phyloP scores from a whole-genome alignment of 2,329 filamentous ascomycete genomes.

The Sphaerulina vaccinii region DNA sequence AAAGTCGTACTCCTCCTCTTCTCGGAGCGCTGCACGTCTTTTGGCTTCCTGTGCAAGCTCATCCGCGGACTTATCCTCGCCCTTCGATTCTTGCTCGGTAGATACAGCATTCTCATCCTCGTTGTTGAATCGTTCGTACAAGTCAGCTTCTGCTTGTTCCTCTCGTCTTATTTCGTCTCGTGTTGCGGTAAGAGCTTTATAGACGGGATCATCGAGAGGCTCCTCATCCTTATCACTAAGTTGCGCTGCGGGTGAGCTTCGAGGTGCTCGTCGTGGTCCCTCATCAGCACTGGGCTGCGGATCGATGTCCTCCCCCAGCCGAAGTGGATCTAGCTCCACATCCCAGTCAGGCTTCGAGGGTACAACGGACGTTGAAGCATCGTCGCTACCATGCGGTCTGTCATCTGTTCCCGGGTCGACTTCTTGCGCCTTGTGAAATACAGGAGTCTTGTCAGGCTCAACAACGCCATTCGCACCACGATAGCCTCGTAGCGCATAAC shows the following conservation, averaged over 20 bases:
- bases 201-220: slow-evolving; percentile 8
- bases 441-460: neutral
- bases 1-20: slow-evolving; percentile 20
- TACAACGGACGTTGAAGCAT: neutral
- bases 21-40: neutral
- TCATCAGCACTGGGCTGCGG: neutral
- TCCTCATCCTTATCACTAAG: too few species aligned
- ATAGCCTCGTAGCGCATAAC: slow-evolving; percentile 12
- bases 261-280: too few species aligned
- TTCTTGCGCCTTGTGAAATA: neutral
- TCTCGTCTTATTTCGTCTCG: slow-evolving; percentile 7
- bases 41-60: neutral
- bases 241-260: too few species aligned
- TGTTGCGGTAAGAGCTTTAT: slow-evolving; percentile 7
- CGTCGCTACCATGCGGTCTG: neutral
- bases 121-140: neutral
- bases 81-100: neutral
- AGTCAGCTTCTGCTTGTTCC: slow-evolving; percentile 10
- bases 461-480: slow-evolving; percentile 1
- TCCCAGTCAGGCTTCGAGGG: neutral
- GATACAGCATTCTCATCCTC: neutral
- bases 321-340: neutral
- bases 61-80: neutral
- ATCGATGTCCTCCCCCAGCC: neutral
- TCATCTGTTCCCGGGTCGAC: neutral